Evolutionary conservation across 805 yeast species (phyloP), one percentile per base, ranked within the genome.

Genomic region (Ogataea siamensis): DNA sequence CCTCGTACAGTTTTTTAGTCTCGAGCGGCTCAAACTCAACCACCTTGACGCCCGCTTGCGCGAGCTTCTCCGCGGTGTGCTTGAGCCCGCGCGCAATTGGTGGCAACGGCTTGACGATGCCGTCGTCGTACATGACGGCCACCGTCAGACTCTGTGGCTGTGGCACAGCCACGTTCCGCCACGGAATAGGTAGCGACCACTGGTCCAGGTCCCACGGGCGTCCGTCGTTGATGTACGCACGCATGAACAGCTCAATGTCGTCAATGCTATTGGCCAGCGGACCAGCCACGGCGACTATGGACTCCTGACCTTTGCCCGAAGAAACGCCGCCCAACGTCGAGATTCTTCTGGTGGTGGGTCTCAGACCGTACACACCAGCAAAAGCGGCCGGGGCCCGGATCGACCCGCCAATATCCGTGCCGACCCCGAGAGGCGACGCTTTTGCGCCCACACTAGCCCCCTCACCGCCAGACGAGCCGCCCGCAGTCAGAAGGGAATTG

Each of bases 381-480:
- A 73, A 79, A 0, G 85, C 85, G 23, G 84, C 80, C 3, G 87
- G 87, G 7, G 70, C 73, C 43, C 87, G 68, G 40, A 82, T 76
- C 10, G 82, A 74, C 1, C 87, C 87, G 42, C 87, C 87, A 45
- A 81, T 80, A 54, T 81, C 87, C 18, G 83, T 74, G 28, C 87
- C 87, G 28, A 77, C 65, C 13, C 83, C 89, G 28, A 81, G 46
- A 1, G 78, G 73, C 13, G 84, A 75, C 5, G 77, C 86, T 37
- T 70, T 73, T 55, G 75, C 68, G 2, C 74, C 76, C 36, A 78
- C 73, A 43, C 76, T 55, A 0, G 83, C 78, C 46, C 86, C 84
- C 57, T 80, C 87, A 43, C 87, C 87, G 26, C 83, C 81, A 3
- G 84, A 76, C 1, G 83, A 76, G n/a, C 87, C 87, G 46, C 87